Evolutionary conservation across 345 rosid species (phyloP).

Genomic region (Populus simonii): DNA sequence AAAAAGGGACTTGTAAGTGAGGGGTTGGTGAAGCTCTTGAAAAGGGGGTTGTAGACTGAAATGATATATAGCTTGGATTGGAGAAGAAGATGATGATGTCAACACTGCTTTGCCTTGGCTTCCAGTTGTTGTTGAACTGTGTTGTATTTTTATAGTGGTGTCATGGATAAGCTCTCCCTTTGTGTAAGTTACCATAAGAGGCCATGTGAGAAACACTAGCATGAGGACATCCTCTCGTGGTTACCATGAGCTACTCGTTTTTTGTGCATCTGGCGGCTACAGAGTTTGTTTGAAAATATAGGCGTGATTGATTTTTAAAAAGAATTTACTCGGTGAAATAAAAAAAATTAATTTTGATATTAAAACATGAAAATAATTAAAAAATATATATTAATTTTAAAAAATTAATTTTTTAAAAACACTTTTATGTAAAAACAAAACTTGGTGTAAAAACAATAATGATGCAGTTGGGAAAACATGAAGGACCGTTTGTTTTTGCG

Average conservation of each 20-base stretch:
- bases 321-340: too few species aligned
- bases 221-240: background rate
- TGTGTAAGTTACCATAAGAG: background rate
- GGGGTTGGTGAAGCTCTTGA: too few species aligned
- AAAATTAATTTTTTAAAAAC: too few species aligned
- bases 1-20: background rate
- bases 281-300: too few species aligned
- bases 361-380: too few species aligned
- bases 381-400: background rate
- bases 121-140: background rate
- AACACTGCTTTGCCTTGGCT: background rate
- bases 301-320: too few species aligned
- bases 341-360: too few species aligned
- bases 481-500: too few species aligned
- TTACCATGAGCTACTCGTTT: background rate
- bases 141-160: constrained; percentile 25
- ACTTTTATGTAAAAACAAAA: background rate
- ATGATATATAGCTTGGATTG: background rate
- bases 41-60: background rate
- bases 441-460: background rate
- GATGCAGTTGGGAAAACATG: background rate
- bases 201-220: background rate
- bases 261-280: background rate
- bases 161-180: constrained; percentile 34
- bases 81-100: background rate